Evolutionary conservation across 345 rosid species (phyloP), one percentile per base, ranked within the genome.

Genomic region (Jatropha curcas): DNA sequence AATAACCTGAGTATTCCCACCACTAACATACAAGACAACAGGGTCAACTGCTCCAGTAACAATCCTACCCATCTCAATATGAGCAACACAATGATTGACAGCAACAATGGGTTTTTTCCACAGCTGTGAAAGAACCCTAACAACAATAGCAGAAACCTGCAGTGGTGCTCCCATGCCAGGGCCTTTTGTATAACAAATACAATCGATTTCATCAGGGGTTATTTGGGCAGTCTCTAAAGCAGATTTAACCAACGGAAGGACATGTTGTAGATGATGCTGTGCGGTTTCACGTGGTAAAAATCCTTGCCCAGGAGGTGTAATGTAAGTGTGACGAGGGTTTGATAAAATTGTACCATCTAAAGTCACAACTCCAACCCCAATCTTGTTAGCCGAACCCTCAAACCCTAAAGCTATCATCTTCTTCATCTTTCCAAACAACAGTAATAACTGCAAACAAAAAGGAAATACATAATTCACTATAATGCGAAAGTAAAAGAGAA

Each of bases 1-100:
- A 83, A 96, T 96, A 25, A 93, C 98, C 80, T 91, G 97, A n/a
- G 99, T 96, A 74, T 96, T 96, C 60, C 99, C 98, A 57, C 99
- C 99, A 45, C 99, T 96, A 20, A 91, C 99, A 80, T 96, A 96
- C 84, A 96, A 56, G 33, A 93, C 98, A 70, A 93, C 96, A 20
- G 98, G 99, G 61, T 91, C 99, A 81, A 78, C 88, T 0, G 98
- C 96, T 55, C 96, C 96, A 8, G 98, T 95, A 55, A 95, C 97
- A 46, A 96, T 82, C 84, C 98, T 84, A 34, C 97, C 98, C 98
- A 96, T 96, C 86, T 96, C 99, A 62, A 93, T 93, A 74, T 95
- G 99, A 0, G 98, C 99, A 65, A 96, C 99, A 33, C 99, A 96
- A 51, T 96, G 99, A 75, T 96, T 96, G 65, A 93, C 97, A 0